Base-by-base conservation (phyloP, 164 flowering plant species). In the Nymphaea thermarum region DNA sequence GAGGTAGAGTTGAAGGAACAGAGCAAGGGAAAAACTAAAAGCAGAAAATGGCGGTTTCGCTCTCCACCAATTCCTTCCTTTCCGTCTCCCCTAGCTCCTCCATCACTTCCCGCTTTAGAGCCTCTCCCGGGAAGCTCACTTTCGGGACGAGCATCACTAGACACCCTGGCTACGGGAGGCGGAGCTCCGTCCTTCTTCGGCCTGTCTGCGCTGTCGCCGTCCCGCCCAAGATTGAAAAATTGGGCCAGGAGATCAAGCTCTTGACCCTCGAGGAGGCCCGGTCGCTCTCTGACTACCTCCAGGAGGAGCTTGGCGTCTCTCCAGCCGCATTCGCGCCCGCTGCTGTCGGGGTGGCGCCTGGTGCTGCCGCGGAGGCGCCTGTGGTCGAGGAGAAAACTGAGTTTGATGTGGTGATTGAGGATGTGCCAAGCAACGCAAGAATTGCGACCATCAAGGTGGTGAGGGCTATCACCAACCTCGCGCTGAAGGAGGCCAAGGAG, bases 401-500 rank as follows among this genome's bases (percentile, higher is more conserved):
- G 79, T 94, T 94, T 76, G 96, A 94, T 59, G 94, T 94, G 3
- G 77, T 84, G 43, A 94, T 94, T 60, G 90, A 88, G 64, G 98
- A 94, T 0, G 99, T 94, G 17, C 98, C 97, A 6, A 88, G 85
- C 70, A 91, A 75, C 63, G 83, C 90, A 42, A 87, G 98, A 65
- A 94, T 94, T 44, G 81, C 90, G 17, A 85, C 91, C 62, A 94
- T 94, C 67, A 94, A 94, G 77, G 91, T 92, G 4, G 96, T 94
- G 42, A 83, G 99, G 76, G 87, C 88, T 0, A 42, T 94, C 67
- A 94, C 98, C 42, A 88, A 55, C 75, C 67, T 94, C 82, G 96
- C 96, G 2, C 70, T 94, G 83, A 94, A 94, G 74, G 99, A 94
- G 73, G 99, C 98, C 3, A 94, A 94, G 82, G 98, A 94, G 5